Evolutionary conservation across 1,139 yeast genomes (phyloP), one percentile per base, ranked within the genome.

Genomic region (Geotrichum macrosporum): DNA sequence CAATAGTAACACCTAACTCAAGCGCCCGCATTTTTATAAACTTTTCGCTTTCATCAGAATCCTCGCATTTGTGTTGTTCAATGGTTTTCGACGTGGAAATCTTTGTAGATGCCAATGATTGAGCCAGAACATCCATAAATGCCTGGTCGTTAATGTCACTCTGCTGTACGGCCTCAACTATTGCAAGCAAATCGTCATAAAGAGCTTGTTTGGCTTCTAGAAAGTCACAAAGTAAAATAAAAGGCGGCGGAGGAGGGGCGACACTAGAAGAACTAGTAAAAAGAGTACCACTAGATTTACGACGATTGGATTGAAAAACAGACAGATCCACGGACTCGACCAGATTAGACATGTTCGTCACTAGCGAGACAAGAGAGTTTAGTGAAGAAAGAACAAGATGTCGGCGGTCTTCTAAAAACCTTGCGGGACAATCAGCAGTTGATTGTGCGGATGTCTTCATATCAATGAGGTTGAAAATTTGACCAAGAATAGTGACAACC

Each of bases 171-270:
- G 82, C 77, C 74, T 84, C 75, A 22, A 84, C 72, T 13, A 86
- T 70, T 24, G 75, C 75, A 5, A 80, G 70, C 35, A 83, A 70
- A 4, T 75, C 66, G 55, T 84, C 81, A 62, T 87, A 92, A 36
- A 85, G 65, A 18, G 77, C 73, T 60, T 87, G 96, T 58, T 87
- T 88, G 41, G 76, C 70, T 53, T 82, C 84, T 60, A 82, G 77
- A 61, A 85, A 86, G 46, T 86, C 94, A 31, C 81, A 72, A 9
- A 87, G 74, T 16, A 82, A 71, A 1, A 86, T 83, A 56, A 81
- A 75, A 44, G 78, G 78, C 27, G 57, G 50, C 22, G 51, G 40
- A 2, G 53, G 47, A 3, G 53, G 33, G 4, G 36, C 37, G 13
- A 39, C 36, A 10, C 21, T 18, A n/a, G 39, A 12, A 4, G 40